Base-by-base conservation (phyloP, 148 eudicot genomes). In the Heliosperma pusillum region DNA sequence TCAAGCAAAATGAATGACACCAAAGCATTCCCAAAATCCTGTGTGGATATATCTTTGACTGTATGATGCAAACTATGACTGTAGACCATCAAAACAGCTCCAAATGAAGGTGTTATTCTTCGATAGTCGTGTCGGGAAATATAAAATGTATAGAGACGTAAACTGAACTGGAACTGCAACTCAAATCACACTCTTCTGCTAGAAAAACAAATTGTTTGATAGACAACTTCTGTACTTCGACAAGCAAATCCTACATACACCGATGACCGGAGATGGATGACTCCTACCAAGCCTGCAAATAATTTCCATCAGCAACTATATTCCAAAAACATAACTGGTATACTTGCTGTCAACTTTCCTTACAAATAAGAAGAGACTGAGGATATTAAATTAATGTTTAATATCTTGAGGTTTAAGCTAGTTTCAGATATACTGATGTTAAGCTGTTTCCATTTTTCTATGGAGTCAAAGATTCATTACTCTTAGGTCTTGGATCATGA, bases 201-300 rank as follows among this genome's bases (percentile, higher is more conserved):
- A 76, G 17, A 52, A 59, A 59, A 61, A 72, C 69, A 62, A 67
- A 59, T 71, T 61, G 62, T 70, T 19, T 33, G 47, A 69, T 73
- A 24, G 40, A 80, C 64, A 25, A 72, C 72, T 76, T 77, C 61
- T 66, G 70, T 76, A 67, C 52, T 65, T 67, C 42, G 59, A 66
- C 36, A 16, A 21, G 20, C 40, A 53, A n/a, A 74, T 70, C 66
- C 21, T 19, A 61, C 74, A 52, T 50, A 53, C 62, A 50, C 55
- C 19, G 19, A 50, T 50, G 55, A 50, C 19, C 19, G 15, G 71
- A 63, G 62, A 63, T 42, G 30, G 62, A 44, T 20, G 72, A 76
- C 74, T 44, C 50, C 21, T 11, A 58, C 77, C 69, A 61, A 50
- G 56, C 74, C 83, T 81, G 80, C 83, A 53, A 58, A 58, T 24